Base-by-base conservation (phyloP, 768 basidiomycete species). In the Clitopilus hobsonii region DNA sequence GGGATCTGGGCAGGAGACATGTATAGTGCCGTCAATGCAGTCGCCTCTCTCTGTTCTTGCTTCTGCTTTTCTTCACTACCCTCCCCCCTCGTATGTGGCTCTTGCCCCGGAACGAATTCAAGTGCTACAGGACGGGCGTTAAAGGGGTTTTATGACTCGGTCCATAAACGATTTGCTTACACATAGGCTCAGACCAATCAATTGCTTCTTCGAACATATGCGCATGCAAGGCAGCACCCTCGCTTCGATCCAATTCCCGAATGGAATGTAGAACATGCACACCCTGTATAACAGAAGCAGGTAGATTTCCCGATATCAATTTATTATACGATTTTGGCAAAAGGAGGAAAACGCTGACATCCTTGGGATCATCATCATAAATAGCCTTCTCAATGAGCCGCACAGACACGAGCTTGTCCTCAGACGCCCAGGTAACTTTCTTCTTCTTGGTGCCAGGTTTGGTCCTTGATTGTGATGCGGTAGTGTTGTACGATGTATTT, bases 311-410 rank as follows among this genome's bases (percentile, higher is more conserved):
- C 64, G 64, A 67, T 62, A 77, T 83, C 79, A 84, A 84, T 74
- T 74, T 82, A 75, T 63, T 64, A 70, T 79, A 75, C 74, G 69
- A 60, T 61, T 61, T 54, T 26, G 50, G 57, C 70, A 69, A 70
- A 68, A 70, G 66, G 65, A 74, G 68, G 73, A 74, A 62, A 63
- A 64, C 63, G 82, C 89, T 85, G 82, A 92, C 91, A 80, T 89
- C 87, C 76, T 82, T 77, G 64, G 84, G 83, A 77, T 93, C 92
- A 70, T 92, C 91, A 63, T 92, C 92, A 74, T 94, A 94, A 63
- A 92, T 76, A 60, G 92, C 91, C 65, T 81, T 83, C 74, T 92
- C 89, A 73, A 94, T 94, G 68, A 85, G 70, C 70, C 83, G 84
- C 69, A 94, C 77, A 64, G 81, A 75, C 74, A 85, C 88, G 61